Evolutionary conservation across 1,284 basidiomycete genomes (phyloP).

Genomic region (Pseudozyma tsukubaensis): DNA sequence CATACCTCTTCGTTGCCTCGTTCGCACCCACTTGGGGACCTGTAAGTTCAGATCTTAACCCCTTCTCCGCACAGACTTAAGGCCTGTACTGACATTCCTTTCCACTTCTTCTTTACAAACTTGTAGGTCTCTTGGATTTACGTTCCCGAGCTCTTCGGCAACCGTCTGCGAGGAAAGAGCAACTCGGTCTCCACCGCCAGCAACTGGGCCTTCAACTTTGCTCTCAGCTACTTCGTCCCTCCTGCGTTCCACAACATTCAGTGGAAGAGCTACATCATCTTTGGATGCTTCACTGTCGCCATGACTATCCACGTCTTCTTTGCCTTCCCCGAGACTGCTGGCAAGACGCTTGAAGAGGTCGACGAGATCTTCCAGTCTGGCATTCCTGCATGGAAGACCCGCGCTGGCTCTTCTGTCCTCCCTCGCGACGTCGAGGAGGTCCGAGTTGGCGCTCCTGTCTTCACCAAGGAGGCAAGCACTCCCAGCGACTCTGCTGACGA

Average conservation of each 20-base stretch:
- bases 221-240: constrained; percentile 40
- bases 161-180: constrained; percentile 37
- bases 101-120: too few species aligned
- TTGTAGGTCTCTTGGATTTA: constrained; percentile 27
- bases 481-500: constrained; percentile 25
- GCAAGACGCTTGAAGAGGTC: constrained; percentile 37
- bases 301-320: constrained; percentile 48
- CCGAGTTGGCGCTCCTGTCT: constrained; percentile 7
- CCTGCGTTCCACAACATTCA: constrained; percentile 40
- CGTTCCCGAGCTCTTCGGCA: constrained; percentile 37
- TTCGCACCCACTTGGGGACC: constrained; percentile 41
- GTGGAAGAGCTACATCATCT: constrained; percentile 51
- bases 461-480: constrained; percentile 5
- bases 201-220: constrained; percentile 41
- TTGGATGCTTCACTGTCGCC: constrained; percentile 31
- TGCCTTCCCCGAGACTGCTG: constrained; percentile 42
- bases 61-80: too few species aligned
- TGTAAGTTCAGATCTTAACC: neutral
- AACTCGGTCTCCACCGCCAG: constrained; percentile 30
- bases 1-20: constrained; percentile 50
- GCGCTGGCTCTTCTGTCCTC: constrained; percentile 11
- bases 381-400: constrained; percentile 25
- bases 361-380: constrained; percentile 30
- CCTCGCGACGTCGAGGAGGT: constrained; percentile 21
- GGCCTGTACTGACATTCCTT: too few species aligned